These are phyloP conservation scores for Orobanche coerulescens DNA, from an alignment of 257 asterid species.

Conservation along the genomic window DNA sequence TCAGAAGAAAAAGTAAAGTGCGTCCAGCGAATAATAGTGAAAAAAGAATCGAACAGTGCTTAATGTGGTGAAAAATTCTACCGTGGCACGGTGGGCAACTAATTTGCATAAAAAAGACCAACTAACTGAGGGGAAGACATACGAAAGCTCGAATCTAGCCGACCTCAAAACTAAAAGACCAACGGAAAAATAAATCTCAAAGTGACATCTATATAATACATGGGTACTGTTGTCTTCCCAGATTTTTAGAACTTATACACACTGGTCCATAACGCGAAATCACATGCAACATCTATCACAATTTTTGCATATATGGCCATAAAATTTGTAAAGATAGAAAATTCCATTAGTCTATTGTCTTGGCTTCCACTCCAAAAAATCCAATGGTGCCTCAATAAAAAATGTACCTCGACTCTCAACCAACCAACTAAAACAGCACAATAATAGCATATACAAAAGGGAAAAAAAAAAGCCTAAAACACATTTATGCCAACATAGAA, in stretches of 20 bases:
- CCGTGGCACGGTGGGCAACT: not conserved
- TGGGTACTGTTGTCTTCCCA: not conserved
- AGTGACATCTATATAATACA: not conserved
- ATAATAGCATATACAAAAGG: not conserved
- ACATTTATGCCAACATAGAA: not conserved
- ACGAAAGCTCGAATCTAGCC: not conserved
- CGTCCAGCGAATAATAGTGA: not conserved
- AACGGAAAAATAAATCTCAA: not conserved
- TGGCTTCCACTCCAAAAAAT: not conserved
- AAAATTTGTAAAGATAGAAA: not conserved
- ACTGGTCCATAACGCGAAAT: not conserved
- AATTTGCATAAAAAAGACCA: not conserved
- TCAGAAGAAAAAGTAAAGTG: not conserved
- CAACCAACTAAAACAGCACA: conserved; percentile 13
- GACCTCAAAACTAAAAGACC: not conserved
- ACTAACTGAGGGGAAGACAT: not conserved
- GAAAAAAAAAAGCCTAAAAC: conserved; percentile 5
- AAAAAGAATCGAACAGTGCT: not conserved
- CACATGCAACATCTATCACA: not conserved
- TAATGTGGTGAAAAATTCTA: not conserved
- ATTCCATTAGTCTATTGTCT: not conserved
- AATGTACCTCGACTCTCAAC: conserved; percentile 6
- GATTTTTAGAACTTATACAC: not conserved
- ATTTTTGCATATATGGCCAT: not conserved
- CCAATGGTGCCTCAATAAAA: not conserved